Evolutionary conservation across 1,139 yeast species (phyloP).

Genomic region (Williopsis jadinii): DNA sequence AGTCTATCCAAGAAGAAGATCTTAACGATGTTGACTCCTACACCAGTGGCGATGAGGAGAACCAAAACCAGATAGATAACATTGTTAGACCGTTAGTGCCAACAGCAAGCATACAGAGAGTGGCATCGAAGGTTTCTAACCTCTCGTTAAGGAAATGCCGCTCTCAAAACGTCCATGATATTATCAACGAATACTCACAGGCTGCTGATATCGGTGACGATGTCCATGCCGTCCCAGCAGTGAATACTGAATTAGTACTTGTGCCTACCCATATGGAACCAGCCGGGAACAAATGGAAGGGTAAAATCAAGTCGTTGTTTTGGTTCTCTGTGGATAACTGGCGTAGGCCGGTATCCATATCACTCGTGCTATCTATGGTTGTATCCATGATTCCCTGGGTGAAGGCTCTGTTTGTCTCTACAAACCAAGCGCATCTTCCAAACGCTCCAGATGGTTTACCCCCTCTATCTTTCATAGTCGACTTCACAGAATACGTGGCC

Average conservation of each 20-base stretch:
- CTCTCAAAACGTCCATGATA: slow-evolving; percentile 21
- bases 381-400: slow-evolving; percentile 68
- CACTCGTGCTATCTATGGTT: slow-evolving; percentile 45
- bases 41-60: not conserved
- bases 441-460: slow-evolving; percentile 73
- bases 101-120: slow-evolving; percentile 2
- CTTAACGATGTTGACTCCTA: not conserved
- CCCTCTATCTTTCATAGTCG: slow-evolving; percentile 78
- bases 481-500: slow-evolving; percentile 71
- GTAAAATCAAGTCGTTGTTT: not conserved
- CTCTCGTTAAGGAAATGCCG: slow-evolving; percentile 11
- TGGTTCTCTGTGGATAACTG: slow-evolving; percentile 31
- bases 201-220: slow-evolving; percentile 22
- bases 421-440: slow-evolving; percentile 35
- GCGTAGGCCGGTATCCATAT: slow-evolving; percentile 47
- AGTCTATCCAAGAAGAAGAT: not conserved
- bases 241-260: slow-evolving; percentile 11
- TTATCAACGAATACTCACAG: slow-evolving; percentile 51
- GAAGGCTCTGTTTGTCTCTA: slow-evolving; percentile 53
- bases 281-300: not conserved
- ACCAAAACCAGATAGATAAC: not conserved
- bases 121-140: slow-evolving; percentile 10
- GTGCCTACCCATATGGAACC: slow-evolving; percentile 1
- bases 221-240: slow-evolving; percentile 15
- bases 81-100: slow-evolving; percentile 8